Evolutionary conservation across 2,329 filamentous ascomycete species (phyloP).

Genomic region (Zymoseptoria brevis): DNA sequence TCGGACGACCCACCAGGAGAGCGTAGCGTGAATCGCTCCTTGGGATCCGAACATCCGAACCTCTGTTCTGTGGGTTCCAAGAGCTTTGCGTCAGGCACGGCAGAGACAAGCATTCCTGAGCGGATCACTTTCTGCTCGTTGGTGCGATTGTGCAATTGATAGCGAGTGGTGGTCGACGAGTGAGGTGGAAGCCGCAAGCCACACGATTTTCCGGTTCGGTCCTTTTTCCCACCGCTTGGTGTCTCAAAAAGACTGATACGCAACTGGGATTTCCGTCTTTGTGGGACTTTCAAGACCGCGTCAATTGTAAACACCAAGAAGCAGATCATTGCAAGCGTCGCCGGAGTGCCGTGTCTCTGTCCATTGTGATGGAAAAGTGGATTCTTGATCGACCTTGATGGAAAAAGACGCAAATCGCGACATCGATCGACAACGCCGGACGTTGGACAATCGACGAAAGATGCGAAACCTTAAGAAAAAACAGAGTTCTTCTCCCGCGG

Average conservation of each 20-base stretch:
- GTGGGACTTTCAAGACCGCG: background rate
- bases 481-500: background rate
- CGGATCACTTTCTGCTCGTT: background rate
- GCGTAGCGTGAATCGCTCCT: background rate
- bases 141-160: background rate
- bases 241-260: background rate
- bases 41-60: background rate
- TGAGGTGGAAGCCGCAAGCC: background rate
- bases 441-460: background rate
- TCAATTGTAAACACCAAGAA: background rate
- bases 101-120: background rate
- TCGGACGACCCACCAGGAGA: conserved; percentile 1
- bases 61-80: background rate
- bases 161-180: background rate
- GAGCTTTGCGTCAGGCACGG: background rate
- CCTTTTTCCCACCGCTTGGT: background rate
- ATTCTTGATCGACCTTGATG: background rate
- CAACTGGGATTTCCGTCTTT: background rate
- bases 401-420: background rate
- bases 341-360: background rate
- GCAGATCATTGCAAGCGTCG: background rate
- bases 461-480: background rate
- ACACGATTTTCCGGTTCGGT: background rate
- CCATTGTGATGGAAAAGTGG: background rate
- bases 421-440: background rate